These are phyloP conservation scores for Paramarasmius palmivorus DNA, from an alignment of 1,284 basidiomycete genomes.

Conservation along the genomic window DNA sequence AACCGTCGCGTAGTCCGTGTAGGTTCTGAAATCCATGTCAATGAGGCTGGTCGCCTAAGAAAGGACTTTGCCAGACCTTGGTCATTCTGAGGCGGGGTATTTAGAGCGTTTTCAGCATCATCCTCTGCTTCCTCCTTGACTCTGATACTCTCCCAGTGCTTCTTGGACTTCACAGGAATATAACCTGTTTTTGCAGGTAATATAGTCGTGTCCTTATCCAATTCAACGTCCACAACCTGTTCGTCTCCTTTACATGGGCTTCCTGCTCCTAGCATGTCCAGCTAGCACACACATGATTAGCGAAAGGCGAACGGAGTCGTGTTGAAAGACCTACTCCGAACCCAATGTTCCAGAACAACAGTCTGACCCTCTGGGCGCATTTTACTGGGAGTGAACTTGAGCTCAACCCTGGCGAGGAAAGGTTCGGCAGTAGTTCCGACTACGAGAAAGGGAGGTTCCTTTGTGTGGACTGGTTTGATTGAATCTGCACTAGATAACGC, in stretches of 20 bases:
- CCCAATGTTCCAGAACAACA: constrained; percentile 68
- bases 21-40: background rate
- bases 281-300: constrained; percentile 33
- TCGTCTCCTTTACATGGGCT: constrained; percentile 61
- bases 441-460: constrained; percentile 57
- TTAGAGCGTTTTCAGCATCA: background rate
- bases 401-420: constrained; percentile 63
- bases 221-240: constrained; percentile 71
- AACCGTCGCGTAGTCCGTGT: constrained; percentile 32
- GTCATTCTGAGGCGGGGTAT: constrained; percentile 30
- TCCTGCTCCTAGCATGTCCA: constrained; percentile 55
- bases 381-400: constrained; percentile 41
- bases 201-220: constrained; percentile 61
- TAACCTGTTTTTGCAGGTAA: constrained; percentile 37
- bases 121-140: background rate
- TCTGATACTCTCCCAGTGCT: constrained; percentile 30
- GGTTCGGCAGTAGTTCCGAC: constrained; percentile 56
- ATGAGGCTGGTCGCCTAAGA: background rate
- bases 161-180: constrained; percentile 27
- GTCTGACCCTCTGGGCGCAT: constrained; percentile 25
- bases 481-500: constrained; percentile 24
- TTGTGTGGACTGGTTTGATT: constrained; percentile 33
- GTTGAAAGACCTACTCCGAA: constrained; percentile 52
- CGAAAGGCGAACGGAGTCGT: background rate
- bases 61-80: background rate